Base-by-base conservation (phyloP, 2,329 filamentous ascomycete species). In the Pseudogymnoascus sp. region DNA sequence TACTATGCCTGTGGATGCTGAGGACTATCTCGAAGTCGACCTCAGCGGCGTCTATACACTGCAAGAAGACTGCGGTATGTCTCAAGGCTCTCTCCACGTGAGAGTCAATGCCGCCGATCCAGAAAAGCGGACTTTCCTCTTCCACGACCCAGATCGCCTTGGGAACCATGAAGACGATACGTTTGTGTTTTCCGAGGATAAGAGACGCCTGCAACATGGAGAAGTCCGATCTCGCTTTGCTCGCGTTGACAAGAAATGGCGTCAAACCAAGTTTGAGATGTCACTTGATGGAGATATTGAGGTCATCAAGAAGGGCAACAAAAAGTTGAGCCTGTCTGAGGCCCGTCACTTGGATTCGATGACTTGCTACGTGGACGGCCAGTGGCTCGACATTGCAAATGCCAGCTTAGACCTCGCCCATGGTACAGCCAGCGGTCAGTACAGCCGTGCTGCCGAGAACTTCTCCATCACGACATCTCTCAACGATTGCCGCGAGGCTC, bases 101-200 rank as follows among this genome's bases (percentile, higher is more conserved):
- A 65, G 68, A 6, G 40, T 43, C 16, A 59, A 64, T 3, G 41
- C 60, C 11, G 12, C 5, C 12, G 19, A 38, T 7, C 19, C 26
- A 6, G 6, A 43, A 3, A 16, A 38, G 8, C 69, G 75, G 0
- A 62, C 86, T 0, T 88, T 80, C 66, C 71, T 89, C 2, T 88
- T 87, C 68, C 73, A 85, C 2, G 83, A 89, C 62, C 81, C 84
- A 0, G 74, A 77, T 4, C 78, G 78, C 14, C 75, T 81, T 37
- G 79, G 79, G 0, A 70, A 79, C 28, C 71, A 77, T 0, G 69
- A 75, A 0, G 63, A 79, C 4, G 84, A 88, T 68, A 71, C 71
- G 1, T 86, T 86, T 67, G 80, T 87, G 0, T 85, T 89, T 67
- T 79, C 84, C 1, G 67, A 76, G 6, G 77, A 81, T 56, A 78